Base-by-base conservation (phyloP, 1,284 basidiomycete genomes). In the Heterobasidion irregulare region DNA sequence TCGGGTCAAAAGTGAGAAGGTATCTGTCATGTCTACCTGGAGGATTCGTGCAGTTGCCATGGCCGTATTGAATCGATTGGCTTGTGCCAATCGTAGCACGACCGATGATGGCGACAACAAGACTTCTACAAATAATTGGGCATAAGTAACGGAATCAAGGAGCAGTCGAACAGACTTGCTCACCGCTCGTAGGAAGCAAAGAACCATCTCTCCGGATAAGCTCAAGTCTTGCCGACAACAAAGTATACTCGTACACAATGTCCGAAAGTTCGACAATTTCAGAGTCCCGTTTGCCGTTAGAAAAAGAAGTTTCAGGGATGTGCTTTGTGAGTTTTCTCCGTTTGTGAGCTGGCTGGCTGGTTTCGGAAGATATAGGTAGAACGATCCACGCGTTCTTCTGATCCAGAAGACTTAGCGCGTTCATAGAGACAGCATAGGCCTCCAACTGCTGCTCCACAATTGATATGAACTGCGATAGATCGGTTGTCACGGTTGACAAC, bases 381-480 rank as follows among this genome's bases (percentile, higher is more conserved):
- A 86, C 74, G 47, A 98, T 79, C 93, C 93, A 99, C 8, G 94
- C 88, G 61, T 86, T 86, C 63, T 86, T 84, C 59, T 78, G 75
- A 63, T 94, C 88, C 35, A 95, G 78, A 59, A 98, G 76, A 10
- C 89, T 83, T 38, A 99, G 75, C 8, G 93, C 86, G 66, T 98
- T 98, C 71, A 97, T 90, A 15, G 93, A 86, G 35, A 95, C 84
- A 50, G 89, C 79, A 65, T 93, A 91, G 63, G 90, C 77, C 73
- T 92, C 81, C 32, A 92, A 80, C 68, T 94, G 92, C 62, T 89
- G 80, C 59, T 86, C 83, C 36, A 83, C 82, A 52, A 89, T 64
- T 15, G 80, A 76, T 34, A 82, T 69, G 61, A 86, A 82, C 35
- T 82, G 72, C 41, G 72, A 63, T 56, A 79, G 74, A 46, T 74